These are phyloP conservation scores for Micractinium conductrix DNA, from an alignment of 139 green algal species.

Conservation along the genomic window DNA sequence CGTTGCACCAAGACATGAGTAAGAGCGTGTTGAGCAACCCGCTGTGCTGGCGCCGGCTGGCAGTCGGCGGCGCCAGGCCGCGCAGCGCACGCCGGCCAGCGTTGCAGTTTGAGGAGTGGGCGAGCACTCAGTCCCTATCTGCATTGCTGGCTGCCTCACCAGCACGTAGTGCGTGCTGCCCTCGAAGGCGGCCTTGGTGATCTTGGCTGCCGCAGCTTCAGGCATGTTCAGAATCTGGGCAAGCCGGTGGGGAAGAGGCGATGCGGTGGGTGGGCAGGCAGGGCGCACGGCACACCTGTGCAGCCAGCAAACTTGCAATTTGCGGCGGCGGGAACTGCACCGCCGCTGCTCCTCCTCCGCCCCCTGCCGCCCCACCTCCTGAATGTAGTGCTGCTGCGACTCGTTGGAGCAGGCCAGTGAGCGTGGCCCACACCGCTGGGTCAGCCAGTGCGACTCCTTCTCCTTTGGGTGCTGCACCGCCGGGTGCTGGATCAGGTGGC, in stretches of 20 bases:
- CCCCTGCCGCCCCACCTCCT: not conserved
- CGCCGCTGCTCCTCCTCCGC: too few species aligned
- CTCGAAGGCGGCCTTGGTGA: conserved; percentile 19
- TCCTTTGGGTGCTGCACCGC: conserved; percentile 19
- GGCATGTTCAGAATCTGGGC: conserved; percentile 6
- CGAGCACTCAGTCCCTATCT: too few species aligned
- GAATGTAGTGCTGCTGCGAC: conserved; percentile 9
- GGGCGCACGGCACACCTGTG: too few species aligned
- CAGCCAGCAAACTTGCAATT: not conserved
- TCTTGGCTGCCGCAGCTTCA: not conserved
- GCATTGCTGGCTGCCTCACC: too few species aligned
- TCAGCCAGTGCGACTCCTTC: conserved; percentile 21
- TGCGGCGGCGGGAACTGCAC: too few species aligned
- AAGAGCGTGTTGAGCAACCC: not conserved
- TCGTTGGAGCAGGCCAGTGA: not conserved
- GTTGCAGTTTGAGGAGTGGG: too few species aligned
- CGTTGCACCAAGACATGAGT: too few species aligned
- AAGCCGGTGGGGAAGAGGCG: not conserved
- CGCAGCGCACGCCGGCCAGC: too few species aligned
- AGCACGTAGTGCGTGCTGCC: conserved; percentile 28
- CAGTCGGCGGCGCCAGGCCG: not conserved
- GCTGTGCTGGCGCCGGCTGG: not conserved
- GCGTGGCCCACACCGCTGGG: not conserved
- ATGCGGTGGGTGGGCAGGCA: too few species aligned
- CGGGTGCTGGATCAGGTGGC: conserved; percentile 30